These are phyloP conservation scores for Penicillium olsonii DNA, from an alignment of 2,329 filamentous ascomycete genomes.

Conservation along the genomic window DNA sequence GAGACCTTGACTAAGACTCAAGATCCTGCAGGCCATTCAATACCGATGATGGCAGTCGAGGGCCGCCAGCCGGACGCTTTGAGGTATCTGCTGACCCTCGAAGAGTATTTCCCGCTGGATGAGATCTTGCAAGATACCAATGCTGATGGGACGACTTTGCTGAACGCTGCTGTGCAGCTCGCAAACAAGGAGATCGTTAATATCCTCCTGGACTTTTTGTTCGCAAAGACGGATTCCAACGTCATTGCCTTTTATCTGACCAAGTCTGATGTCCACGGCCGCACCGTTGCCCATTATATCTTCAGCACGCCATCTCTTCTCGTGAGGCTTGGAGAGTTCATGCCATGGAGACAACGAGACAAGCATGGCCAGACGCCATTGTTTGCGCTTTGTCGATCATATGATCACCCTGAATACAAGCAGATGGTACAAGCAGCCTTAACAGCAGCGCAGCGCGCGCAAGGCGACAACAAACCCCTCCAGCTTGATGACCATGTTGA, in stretches of 20 bases:
- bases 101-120: slow-evolving; percentile 71
- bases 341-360: slow-evolving; percentile 89
- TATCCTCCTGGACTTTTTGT: slow-evolving; percentile 71
- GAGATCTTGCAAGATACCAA: slow-evolving; percentile 80
- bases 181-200: slow-evolving; percentile 75
- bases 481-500: slow-evolving; percentile 94
- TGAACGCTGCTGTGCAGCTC: slow-evolving; percentile 88
- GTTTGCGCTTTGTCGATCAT: slow-evolving; percentile 91
- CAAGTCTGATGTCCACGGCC: slow-evolving; percentile 77
- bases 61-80: slow-evolving; percentile 71
- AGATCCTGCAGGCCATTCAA: slow-evolving; percentile 72
- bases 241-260: slow-evolving; percentile 69
- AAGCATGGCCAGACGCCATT: slow-evolving; percentile 97
- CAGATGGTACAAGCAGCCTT: slow-evolving; percentile 85
- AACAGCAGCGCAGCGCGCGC: slow-evolving; percentile 69
- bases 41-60: slow-evolving; percentile 84
- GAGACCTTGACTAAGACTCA: slow-evolving; percentile 62
- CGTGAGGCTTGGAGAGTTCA: slow-evolving; percentile 68
- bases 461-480: slow-evolving; percentile 76
- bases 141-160: slow-evolving; percentile 82
- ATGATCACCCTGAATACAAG: slow-evolving; percentile 85
- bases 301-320: slow-evolving; percentile 89
- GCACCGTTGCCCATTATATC: slow-evolving; percentile 91
- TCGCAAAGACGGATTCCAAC: slow-evolving; percentile 56
- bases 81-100: slow-evolving; percentile 74